phyloP scores from a whole-genome alignment of 2,329 filamentous ascomycete species.

The Calonectria pteridis region DNA sequence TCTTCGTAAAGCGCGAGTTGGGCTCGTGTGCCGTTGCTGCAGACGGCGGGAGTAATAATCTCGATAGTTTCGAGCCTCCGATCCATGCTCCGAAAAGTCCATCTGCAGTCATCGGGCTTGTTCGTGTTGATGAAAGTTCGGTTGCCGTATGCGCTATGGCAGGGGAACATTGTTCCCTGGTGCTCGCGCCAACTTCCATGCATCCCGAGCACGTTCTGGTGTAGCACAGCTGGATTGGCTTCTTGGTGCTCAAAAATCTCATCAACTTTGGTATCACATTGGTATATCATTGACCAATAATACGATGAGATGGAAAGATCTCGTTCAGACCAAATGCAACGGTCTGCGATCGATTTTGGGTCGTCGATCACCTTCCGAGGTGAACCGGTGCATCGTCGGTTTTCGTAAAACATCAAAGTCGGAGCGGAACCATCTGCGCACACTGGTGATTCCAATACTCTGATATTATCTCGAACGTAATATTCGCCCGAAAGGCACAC shows the following conservation, averaged over 20 bases:
- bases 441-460: background rate
- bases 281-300: conserved; percentile 22
- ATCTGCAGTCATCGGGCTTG: background rate
- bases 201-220: background rate
- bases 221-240: background rate
- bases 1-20: conserved; percentile 9
- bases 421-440: conserved; percentile 1
- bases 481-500: conserved; percentile 12
- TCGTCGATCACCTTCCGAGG: background rate
- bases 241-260: background rate
- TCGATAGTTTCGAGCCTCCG: background rate
- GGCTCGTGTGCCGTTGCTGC: conserved; percentile 10
- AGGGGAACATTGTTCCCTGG: background rate
- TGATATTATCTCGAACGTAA: conserved; percentile 17
- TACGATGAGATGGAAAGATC: conserved; percentile 2
- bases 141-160: background rate
- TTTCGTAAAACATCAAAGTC: conserved; percentile 7
- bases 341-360: background rate
- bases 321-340: conserved; percentile 17
- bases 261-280: background rate
- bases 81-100: background rate
- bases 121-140: background rate
- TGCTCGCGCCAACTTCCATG: background rate
- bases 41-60: conserved; percentile 2
- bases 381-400: conserved; percentile 1